Percentiles rank a stretch among this genome's conserved stretches.
phyloP scores from a whole-genome alignment of 1,139 yeast species.

The Yamadazyma pseudoaaseri region DNA sequence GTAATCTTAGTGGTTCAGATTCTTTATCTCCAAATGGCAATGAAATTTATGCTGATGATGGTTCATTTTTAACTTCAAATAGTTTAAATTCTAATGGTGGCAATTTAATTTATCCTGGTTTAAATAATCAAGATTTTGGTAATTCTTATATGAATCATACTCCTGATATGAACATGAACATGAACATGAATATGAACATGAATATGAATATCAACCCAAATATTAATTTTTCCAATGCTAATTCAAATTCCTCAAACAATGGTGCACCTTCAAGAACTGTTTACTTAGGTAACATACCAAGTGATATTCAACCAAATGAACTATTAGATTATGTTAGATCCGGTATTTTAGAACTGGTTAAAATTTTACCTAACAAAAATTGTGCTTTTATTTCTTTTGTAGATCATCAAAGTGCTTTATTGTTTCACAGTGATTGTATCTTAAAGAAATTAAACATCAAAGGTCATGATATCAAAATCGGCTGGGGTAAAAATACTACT shows the following conservation, averaged over 20 bases:
- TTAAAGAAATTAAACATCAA: constrained; percentile 55
- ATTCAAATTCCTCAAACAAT: constrained; percentile 3
- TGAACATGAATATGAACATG: constrained; percentile 5
- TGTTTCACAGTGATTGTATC: constrained; percentile 62
- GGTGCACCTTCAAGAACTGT: constrained; percentile 73
- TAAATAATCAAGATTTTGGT: constrained; percentile 2
- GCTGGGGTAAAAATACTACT: constrained; percentile 69
- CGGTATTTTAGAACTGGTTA: constrained; percentile 80
- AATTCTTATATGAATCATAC: constrained; percentile 1
- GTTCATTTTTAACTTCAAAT: constrained; percentile 17
- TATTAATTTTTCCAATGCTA: constrained; percentile 5
- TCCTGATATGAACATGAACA: constrained; percentile 5
- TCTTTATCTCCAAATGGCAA: constrained; percentile 18
- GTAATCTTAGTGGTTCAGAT: constrained; percentile 10
- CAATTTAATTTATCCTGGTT: constrained; percentile 6
- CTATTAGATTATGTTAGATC: constrained; percentile 86
- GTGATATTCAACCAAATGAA: constrained; percentile 77
- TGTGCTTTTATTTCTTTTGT: constrained; percentile 64
- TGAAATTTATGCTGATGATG: constrained; percentile 26
- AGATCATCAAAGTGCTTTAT: constrained; percentile 59
- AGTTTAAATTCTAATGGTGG: constrained; percentile 8
- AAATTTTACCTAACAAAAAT: constrained; percentile 53
- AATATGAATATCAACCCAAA: constrained; percentile 5
- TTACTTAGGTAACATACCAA: constrained; percentile 85
- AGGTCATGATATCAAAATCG: constrained; percentile 59